phyloP scores from a whole-genome alignment of 345 rosid genomes.

The Lepidium didymum region DNA sequence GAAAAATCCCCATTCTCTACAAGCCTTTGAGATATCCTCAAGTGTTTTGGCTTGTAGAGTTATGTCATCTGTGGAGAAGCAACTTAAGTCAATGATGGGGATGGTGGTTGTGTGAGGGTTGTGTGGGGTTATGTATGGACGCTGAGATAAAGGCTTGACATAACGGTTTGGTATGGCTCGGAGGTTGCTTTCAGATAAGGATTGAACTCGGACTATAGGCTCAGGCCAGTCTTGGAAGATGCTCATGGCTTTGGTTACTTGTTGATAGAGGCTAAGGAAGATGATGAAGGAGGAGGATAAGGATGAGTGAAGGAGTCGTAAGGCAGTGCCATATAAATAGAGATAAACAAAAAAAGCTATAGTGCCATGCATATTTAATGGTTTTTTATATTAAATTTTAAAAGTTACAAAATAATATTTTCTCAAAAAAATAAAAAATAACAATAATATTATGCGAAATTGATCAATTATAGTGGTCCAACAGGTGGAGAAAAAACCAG shows the following conservation, averaged over 20 bases:
- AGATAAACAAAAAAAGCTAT: not conserved
- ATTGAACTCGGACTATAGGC: conserved; percentile 87
- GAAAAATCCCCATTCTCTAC: conserved; percentile 79
- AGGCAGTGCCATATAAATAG: conserved; percentile 2
- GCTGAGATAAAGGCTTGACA: conserved; percentile 53
- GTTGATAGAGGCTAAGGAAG: not conserved
- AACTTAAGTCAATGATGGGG: conserved; percentile 63
- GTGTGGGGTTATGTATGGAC: conserved; percentile 35
- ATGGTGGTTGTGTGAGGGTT: conserved; percentile 30
- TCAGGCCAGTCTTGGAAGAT: conserved; percentile 78
- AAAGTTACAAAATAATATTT: not conserved
- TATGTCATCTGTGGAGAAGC: conserved; percentile 21
- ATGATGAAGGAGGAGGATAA: not conserved
- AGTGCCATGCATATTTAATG: not conserved
- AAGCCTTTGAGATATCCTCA: conserved; percentile 40
- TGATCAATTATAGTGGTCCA: not conserved
- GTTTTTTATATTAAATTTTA: not conserved
- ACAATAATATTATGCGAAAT: not conserved
- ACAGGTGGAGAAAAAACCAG: no score
- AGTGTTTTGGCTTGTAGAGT: conserved; percentile 16
- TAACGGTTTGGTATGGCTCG: conserved; percentile 58
- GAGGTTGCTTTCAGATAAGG: conserved; percentile 55
- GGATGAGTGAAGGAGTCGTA: not conserved
- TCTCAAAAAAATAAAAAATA: no score
- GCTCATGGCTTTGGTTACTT: conserved; percentile 29